These are phyloP conservation scores for Paramarasmius palmivorus DNA, from an alignment of 1,284 basidiomycete species.

Conservation along the genomic window DNA sequence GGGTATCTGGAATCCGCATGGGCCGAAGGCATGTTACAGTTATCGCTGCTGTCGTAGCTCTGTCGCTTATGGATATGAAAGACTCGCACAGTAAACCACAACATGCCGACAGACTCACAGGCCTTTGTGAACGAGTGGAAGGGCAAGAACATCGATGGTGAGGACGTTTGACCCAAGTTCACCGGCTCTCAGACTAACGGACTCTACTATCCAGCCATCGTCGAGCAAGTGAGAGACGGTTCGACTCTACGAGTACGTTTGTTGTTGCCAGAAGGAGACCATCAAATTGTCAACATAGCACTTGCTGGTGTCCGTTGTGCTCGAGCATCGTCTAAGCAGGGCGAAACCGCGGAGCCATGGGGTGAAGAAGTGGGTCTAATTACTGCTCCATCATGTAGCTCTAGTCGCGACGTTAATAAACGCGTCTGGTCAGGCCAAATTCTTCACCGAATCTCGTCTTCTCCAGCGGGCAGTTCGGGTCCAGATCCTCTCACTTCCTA, in stretches of 20 bases:
- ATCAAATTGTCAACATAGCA: conserved; percentile 84
- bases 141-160: conserved; percentile 85
- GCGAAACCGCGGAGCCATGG: conserved; percentile 78
- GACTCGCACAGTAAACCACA: conserved; percentile 77
- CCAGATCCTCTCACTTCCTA: conserved; percentile 86
- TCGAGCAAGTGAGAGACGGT: conserved; percentile 94
- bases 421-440: conserved; percentile 70
- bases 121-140: conserved; percentile 92
- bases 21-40: conserved; percentile 59
- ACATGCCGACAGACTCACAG: conserved; percentile 89
- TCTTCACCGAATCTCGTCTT: conserved; percentile 91
- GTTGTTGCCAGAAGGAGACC: conserved; percentile 83
- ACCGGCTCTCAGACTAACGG: conserved; percentile 10
- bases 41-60: background rate
- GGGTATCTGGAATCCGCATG: conserved; percentile 89
- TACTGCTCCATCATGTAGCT: conserved; percentile 13
- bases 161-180: conserved; percentile 19
- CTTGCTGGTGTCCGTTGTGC: conserved; percentile 87
- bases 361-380: conserved; percentile 73
- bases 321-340: conserved; percentile 70
- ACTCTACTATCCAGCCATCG: conserved; percentile 62
- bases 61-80: conserved; percentile 28
- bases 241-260: conserved; percentile 88
- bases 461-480: conserved; percentile 90
- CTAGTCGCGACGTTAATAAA: conserved; percentile 19